Percentiles rank a stretch among this genome's conserved stretches.
Conservation (phyloP, 2,329 filamentous ascomycete genomes). For the Cercospora sp. region DNA sequence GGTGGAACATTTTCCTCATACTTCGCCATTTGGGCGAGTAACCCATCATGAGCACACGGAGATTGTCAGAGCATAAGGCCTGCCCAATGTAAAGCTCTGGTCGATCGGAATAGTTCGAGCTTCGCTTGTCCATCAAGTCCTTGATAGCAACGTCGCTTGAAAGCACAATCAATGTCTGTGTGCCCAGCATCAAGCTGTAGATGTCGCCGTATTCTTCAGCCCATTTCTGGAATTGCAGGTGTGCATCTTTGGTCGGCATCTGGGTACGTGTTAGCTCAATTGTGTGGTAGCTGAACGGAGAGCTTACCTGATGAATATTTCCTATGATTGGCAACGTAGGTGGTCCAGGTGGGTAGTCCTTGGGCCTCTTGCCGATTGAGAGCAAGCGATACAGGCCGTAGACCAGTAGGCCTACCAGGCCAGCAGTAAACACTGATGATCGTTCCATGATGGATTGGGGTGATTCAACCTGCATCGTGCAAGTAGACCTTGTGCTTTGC, state of each 20-base stretch:
- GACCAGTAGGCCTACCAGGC: constrained; percentile 3
- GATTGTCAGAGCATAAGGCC: constrained; percentile 19
- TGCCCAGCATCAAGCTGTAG: constrained; percentile 54
- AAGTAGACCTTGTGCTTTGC: not conserved
- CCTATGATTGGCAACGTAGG: constrained; percentile 33
- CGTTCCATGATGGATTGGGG: constrained; percentile 8
- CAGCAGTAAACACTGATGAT: not conserved
- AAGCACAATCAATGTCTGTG: constrained; percentile 50
- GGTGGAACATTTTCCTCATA: constrained; percentile 46
- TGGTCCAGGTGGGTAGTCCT: constrained; percentile 31
- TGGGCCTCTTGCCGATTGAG: constrained; percentile 27
- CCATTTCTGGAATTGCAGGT: constrained; percentile 55
- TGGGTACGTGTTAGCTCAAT: constrained; percentile 9
- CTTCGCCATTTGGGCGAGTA: constrained; percentile 36
- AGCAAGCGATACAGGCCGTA: constrained; percentile 23
- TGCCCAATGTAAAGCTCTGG: constrained; percentile 29
- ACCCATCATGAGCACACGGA: constrained; percentile 30
- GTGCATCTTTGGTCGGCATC: constrained; percentile 47
- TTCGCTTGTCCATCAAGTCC: constrained; percentile 39
- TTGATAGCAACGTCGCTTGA: constrained; percentile 50
- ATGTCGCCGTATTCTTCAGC: constrained; percentile 54
- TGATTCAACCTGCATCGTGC: not conserved
- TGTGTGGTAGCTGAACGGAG: not conserved
- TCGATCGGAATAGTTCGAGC: constrained; percentile 28
- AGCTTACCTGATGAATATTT: constrained; percentile 31